Base-by-base conservation (phyloP, 2,329 filamentous ascomycete species). In the Fusarium nelsonii region DNA sequence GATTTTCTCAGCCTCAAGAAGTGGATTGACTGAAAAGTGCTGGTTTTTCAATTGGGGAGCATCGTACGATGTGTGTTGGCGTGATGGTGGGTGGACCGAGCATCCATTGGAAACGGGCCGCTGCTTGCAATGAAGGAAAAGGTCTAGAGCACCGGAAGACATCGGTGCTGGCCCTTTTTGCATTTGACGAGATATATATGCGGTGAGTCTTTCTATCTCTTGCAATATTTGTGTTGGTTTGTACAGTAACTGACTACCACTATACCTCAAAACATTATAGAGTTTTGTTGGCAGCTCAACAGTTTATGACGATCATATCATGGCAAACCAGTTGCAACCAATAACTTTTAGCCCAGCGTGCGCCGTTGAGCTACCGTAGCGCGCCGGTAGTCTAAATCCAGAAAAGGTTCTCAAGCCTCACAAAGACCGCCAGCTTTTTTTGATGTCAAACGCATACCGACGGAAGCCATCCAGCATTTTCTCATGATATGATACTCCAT, bases 1-100 rank as follows among this genome's bases (percentile, higher is more conserved):
- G 26, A 26, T 39, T 40, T 34, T 48, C 34, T 40, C 48, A 36
- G 39, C 37, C 50, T 55, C 46, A 32, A 50, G 36, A 16, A n/a
- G 55, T 43, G 55, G 37, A 49, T 26, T 30, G 41, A 28, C 43
- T 40, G 30, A 32, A 26, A 28, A 52, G 28, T 43, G 32, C 4
- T 52, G 61, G 34, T n/a, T 40, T 45, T 23, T 50, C 30, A 26
- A 46, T 33, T n/a, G 26, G 41, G 50, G 49, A 50, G 37, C 50
- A 74, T 74, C 72, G 72, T 74, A 74, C 70, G 72, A 74, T 74
- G 55, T 48, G 45, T 51, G 57, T 68, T 74, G 68, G 70, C 54
- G 48, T 63, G 70, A 53, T 45, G 45, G 59, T 61, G 66, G 57
- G 72, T 74, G 72, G 72, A 53, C 60, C 67, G 66, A 53, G 20